phyloP scores from a whole-genome alignment of 1,284 basidiomycete species.

The Sporisorium iseilematis-ciliati region DNA sequence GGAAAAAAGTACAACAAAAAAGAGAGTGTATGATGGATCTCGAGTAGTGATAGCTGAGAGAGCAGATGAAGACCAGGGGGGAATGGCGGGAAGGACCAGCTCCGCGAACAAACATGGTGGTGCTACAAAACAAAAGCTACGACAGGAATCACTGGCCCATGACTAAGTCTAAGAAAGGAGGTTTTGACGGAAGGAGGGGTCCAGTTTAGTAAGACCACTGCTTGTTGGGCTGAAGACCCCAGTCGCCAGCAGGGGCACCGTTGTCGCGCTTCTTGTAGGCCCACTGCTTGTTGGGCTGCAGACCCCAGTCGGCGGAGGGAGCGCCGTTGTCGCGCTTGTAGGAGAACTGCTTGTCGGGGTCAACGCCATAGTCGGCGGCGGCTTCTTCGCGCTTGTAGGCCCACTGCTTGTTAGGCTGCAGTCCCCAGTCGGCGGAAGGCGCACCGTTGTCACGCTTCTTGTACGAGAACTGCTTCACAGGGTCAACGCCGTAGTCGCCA shows the following conservation, averaged over 20 bases:
- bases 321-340: conserved; percentile 22
- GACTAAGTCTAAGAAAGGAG: neutral
- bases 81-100: neutral
- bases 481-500: conserved; percentile 23
- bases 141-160: too few species aligned
- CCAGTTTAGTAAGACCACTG: conserved; percentile 14
- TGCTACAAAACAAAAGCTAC: neutral
- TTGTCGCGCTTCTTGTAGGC: conserved; percentile 30
- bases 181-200: neutral
- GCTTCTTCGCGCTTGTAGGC: conserved; percentile 30
- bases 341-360: neutral
- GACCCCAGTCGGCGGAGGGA: conserved; percentile 28
- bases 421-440: conserved; percentile 15
- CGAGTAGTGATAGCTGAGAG: neutral
- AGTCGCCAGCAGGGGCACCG: conserved; percentile 19
- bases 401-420: conserved; percentile 15
- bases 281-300: conserved; percentile 18
- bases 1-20: neutral
- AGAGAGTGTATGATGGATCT: neutral
- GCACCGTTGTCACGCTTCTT: conserved; percentile 25
- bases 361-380: conserved; percentile 20
- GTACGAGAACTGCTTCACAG: conserved; percentile 17
- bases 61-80: conserved; percentile 1
- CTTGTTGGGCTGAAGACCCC: conserved; percentile 12
- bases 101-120: neutral